Conservation (phyloP, 306 rosid genomes). For the Quercus robur region DNA sequence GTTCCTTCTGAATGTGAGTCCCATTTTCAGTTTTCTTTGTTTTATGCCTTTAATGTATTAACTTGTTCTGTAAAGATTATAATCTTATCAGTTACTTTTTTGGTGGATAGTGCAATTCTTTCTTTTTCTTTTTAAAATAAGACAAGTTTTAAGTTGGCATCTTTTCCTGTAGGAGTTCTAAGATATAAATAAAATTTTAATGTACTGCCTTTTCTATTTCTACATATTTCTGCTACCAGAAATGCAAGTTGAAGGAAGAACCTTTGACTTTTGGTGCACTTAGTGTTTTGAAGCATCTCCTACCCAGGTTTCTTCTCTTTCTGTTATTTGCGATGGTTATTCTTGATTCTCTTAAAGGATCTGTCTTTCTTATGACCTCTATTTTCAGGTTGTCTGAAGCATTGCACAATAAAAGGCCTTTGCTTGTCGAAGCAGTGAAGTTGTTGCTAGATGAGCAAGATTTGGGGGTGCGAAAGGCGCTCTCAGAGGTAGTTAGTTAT, state of each 20-base stretch:
- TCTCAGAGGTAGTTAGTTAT: slow-evolving; percentile 64
- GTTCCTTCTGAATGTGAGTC: slow-evolving; percentile 83
- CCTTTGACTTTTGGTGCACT: slow-evolving; percentile 76
- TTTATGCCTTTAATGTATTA: neutral
- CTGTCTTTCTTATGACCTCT: slow-evolving; percentile 28
- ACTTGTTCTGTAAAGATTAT: neutral
- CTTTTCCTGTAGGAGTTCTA: neutral
- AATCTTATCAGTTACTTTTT: neutral
- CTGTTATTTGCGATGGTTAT: slow-evolving; percentile 11
- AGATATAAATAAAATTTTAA: neutral
- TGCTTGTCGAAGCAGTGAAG: slow-evolving; percentile 75
- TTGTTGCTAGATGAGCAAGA: slow-evolving; percentile 76
- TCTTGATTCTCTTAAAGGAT: slow-evolving; percentile 20
- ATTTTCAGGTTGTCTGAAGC: slow-evolving; percentile 77
- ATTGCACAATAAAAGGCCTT: slow-evolving; percentile 80
- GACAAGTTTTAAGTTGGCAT: neutral
- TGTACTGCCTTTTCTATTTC: neutral
- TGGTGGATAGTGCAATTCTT: neutral
- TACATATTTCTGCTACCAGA: slow-evolving; percentile 42
- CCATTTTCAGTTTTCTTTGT: slow-evolving; percentile 3
- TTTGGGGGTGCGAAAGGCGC: slow-evolving; percentile 73
- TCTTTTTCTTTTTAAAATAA: neutral
- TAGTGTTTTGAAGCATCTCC: slow-evolving; percentile 84
- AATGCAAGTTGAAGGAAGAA: slow-evolving; percentile 90
- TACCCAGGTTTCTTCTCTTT: slow-evolving; percentile 68